Base-by-base conservation (phyloP, 345 rosid species). In the Arabidopsis suecica region DNA sequence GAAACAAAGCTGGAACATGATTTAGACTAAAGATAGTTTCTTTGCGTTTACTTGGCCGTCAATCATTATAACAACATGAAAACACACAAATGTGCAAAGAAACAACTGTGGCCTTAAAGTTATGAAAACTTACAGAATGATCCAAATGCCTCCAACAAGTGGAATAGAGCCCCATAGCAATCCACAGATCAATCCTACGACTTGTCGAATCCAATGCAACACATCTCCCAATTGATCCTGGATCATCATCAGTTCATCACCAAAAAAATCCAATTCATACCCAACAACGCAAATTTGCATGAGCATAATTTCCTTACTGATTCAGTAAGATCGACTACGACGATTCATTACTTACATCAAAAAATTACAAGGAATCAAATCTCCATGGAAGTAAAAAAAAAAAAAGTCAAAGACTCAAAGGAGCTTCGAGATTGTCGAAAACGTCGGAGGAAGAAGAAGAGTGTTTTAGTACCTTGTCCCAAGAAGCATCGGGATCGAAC, bases 171-270 rank as follows among this genome's bases (percentile, higher is more conserved):
- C 98, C 86, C 93, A 95, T 59, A 95, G 68, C 84, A 95, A 84
- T 44, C 98, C 99, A 68, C 89, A 88, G 10, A 87, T 32, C 36
- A 95, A 77, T 23, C 93, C 99, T 62, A 89, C 87, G 6, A 78
- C 85, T 83, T 95, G 99, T 61, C 98, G 79, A 74, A 92, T 89
- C 99, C 99, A 95, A 80, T 95, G 99, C 86, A 95, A 81, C 54
- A 85, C 97, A 82, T 95, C 98, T 82, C 99, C 99, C 73, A 95
- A 78, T 84, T 92, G 97, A 85, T 95, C 99, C 97, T 95, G 84
- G 36, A 23, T 65, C 72, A 81, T 57, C 51, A 81, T n/a, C n/a
- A n/a, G n/a, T n/a, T n/a, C n/a, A n/a, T 63, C 69, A 81, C 53
- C 36, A 78, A 18, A 32, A 65, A 23, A 5, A 9, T 6, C 8